Conservation (phyloP, 768 basidiomycete species). For the Gymnopilus junonius region DNA sequence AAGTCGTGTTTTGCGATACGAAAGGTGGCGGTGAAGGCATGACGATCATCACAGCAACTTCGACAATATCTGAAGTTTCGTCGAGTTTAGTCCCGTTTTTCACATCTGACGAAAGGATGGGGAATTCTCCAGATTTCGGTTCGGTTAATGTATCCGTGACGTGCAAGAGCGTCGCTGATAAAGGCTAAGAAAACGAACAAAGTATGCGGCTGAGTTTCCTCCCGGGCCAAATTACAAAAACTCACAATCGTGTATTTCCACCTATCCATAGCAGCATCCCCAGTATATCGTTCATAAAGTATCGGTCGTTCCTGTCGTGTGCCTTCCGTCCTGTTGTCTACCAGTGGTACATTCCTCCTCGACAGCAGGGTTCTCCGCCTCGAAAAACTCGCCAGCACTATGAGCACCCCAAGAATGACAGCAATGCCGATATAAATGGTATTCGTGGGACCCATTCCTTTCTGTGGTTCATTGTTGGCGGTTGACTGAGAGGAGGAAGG, state of each 20-base stretch:
- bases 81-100: neutral
- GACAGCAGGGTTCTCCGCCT: constrained; percentile 47
- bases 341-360: constrained; percentile 8
- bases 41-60: constrained; percentile 49
- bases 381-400: constrained; percentile 52
- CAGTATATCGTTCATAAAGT: constrained; percentile 16
- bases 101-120: neutral
- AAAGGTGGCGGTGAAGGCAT: constrained; percentile 40
- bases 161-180: constrained; percentile 24
- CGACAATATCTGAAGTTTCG: constrained; percentile 21
- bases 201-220: neutral
- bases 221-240: neutral
- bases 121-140: neutral
- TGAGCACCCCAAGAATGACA: constrained; percentile 51
- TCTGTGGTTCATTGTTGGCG: constrained; percentile 20
- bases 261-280: neutral
- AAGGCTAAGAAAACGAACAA: constrained; percentile 23
- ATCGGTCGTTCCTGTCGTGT: constrained; percentile 8
- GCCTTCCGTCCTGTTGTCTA: constrained; percentile 12
- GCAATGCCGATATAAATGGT: constrained; percentile 54
- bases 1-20: no score
- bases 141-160: neutral
- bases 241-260: constrained; percentile 27
- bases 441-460: constrained; percentile 50
- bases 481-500: neutral